Base-by-base conservation (phyloP, 2,329 filamentous ascomycete genomes). In the Penicillium sp. region DNA sequence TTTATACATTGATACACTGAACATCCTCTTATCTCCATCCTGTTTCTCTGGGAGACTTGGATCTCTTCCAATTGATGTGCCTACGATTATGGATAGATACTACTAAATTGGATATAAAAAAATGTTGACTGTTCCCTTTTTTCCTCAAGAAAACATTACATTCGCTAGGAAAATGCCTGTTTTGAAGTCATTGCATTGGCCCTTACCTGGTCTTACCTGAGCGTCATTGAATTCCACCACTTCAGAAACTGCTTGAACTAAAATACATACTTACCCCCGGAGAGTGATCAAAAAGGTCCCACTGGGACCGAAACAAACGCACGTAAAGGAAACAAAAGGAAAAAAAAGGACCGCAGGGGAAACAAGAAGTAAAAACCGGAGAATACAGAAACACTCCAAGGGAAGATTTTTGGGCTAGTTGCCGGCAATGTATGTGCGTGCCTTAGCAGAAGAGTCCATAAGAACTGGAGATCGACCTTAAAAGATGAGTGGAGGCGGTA, bases 141-240 rank as follows among this genome's bases (percentile, higher is more conserved):
- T 49, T 35, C 47, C 14, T 14, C 22, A 39, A 35, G 26, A 44
- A 44, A 31, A 16, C 11, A 52, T 45, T 45, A 22, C 39, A 29
- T 45, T 14, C 21, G 29, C 55, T 63, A 65, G 59, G 22, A 55
- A 59, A 42, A 53, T 56, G 56, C 55, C 55, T 66, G 57, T 56
- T 58, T 59, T 66, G 54, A 42, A 63, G 68, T 71, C 56, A 67
- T 67, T 63, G 60, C 54, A 58, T 58, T 63, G 63, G 52, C 65
- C 71, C 74, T 76, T 77, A 77, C 74, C 75, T 74, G 72, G 71
- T 74, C 74, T 76, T 75, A 76, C 73, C 75, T 76, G 63, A 67
- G 56, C 58, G 55, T 62, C 55, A 54, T 60, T 55, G 45, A 55
- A 52, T 54, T 56, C 33, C 57, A 46, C 55, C 61, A 54, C 57